phyloP scores from a whole-genome alignment of 768 basidiomycete genomes.

The Amylocystis lapponica region DNA sequence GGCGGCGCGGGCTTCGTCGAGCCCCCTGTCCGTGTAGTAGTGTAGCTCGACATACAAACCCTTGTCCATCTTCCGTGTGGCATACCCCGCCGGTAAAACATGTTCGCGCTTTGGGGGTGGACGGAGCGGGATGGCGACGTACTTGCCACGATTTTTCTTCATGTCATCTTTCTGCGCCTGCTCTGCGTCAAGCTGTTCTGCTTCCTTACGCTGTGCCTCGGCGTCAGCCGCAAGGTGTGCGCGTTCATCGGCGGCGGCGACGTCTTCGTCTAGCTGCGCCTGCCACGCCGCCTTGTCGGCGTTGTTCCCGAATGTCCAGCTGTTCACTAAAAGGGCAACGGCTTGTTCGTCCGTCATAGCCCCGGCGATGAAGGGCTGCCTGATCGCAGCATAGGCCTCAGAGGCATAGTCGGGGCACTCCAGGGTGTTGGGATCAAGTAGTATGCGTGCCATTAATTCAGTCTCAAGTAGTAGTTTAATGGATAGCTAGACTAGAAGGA shows the following conservation, averaged over 20 bases:
- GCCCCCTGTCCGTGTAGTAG: not conserved
- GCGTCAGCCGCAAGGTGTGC: not conserved
- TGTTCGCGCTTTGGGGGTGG: not conserved
- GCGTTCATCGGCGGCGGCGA: not conserved
- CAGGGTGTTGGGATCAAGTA: conserved; percentile 1
- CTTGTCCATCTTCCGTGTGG: not conserved
- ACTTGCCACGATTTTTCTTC: not conserved
- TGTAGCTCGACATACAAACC: not conserved
- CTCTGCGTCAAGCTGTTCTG: not conserved
- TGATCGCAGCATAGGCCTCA: not conserved
- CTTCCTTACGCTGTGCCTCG: not conserved
- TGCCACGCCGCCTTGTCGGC: not conserved
- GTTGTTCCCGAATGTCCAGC: not conserved
- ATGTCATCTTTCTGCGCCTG: not conserved
- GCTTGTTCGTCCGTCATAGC: not conserved
- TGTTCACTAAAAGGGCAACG: not conserved
- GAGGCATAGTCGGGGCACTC: not conserved
- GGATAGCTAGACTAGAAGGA: not conserved
- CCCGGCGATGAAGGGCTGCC: not conserved
- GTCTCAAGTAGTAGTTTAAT: too few relatives aligned
- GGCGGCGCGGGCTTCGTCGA: not conserved
- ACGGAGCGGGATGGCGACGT: not conserved
- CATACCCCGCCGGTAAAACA: not conserved
- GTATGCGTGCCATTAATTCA: not conserved
- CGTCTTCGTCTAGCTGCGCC: not conserved